A percentile compares a stretch with the other conserved stretches of the same genome.
These are phyloP conservation scores for Oidium heveae DNA, from an alignment of 2,329 filamentous ascomycete species.

Conservation along the genomic window DNA sequence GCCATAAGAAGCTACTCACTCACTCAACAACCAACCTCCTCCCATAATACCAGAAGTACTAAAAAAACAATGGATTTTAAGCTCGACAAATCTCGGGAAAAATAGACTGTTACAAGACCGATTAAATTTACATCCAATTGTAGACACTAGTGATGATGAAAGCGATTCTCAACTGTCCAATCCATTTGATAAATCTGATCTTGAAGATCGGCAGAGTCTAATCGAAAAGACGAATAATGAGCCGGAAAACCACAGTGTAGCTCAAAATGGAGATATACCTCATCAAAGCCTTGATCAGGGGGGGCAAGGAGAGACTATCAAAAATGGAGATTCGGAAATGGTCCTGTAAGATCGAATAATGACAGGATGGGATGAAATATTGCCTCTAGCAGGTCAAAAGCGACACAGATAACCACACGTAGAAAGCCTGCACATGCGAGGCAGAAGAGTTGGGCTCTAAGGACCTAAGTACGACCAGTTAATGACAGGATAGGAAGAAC, in stretches of 20 bases:
- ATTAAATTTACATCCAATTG: not conserved
- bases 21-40: not conserved
- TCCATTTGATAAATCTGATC: not conserved
- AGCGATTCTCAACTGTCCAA: not conserved
- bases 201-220: not conserved
- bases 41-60: not conserved
- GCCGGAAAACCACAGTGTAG: not conserved
- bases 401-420: too few relatives aligned
- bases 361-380: not conserved
- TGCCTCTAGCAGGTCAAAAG: not conserved
- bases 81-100: not conserved
- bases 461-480: too few relatives aligned
- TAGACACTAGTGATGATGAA: not conserved
- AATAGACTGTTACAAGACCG: not conserved
- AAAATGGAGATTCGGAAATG: not conserved
- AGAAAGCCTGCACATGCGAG: too few relatives aligned
- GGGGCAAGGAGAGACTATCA: not conserved
- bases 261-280: not conserved
- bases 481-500: too few relatives aligned
- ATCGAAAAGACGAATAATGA: not conserved
- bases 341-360: not conserved
- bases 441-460: too few relatives aligned
- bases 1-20: not conserved
- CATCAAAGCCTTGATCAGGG: not conserved
- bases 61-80: not conserved